Percentiles rank a stretch among this genome's conserved stretches.
phyloP scores from a whole-genome alignment of 345 rosid genomes.

The Eutrema japonicum region DNA sequence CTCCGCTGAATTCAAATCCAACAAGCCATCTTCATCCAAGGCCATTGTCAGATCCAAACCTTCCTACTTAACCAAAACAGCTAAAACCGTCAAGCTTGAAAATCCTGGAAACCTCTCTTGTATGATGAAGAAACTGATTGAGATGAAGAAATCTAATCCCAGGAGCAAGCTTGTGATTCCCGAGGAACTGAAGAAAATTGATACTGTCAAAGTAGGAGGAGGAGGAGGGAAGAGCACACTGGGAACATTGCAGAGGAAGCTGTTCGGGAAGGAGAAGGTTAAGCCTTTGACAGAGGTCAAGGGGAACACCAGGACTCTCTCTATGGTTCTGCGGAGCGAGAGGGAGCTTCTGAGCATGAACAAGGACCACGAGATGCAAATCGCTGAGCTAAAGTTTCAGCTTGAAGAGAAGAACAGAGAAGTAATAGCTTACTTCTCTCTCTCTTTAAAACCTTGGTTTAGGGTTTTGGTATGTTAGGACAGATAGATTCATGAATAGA shows the following conservation, averaged over 20 bases:
- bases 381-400: constrained; percentile 56
- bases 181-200: constrained; percentile 70
- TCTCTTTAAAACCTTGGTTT: background rate
- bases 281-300: constrained; percentile 79
- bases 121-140: constrained; percentile 82
- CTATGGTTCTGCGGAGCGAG: constrained; percentile 90
- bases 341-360: constrained; percentile 79
- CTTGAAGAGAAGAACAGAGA: constrained; percentile 72
- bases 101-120: constrained; percentile 51
- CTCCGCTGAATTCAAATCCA: constrained; percentile 50
- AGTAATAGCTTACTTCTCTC: constrained; percentile 36
- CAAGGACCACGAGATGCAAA: constrained; percentile 70
- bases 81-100: constrained; percentile 28
- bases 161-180: constrained; percentile 56
- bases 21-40: constrained; percentile 47
- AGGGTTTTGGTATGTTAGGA: background rate
- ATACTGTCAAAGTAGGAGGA: constrained; percentile 49
- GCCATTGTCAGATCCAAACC: constrained; percentile 66
- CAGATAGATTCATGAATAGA: background rate
- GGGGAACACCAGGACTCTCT: constrained; percentile 76
- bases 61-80: constrained; percentile 40
- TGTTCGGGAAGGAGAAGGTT: constrained; percentile 69
- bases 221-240: constrained; percentile 41
- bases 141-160: constrained; percentile 53
- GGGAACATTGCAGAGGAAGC: constrained; percentile 72